phyloP scores from a whole-genome alignment of 2,329 filamentous ascomycete species.

The Fragosphaeria purpurea region DNA sequence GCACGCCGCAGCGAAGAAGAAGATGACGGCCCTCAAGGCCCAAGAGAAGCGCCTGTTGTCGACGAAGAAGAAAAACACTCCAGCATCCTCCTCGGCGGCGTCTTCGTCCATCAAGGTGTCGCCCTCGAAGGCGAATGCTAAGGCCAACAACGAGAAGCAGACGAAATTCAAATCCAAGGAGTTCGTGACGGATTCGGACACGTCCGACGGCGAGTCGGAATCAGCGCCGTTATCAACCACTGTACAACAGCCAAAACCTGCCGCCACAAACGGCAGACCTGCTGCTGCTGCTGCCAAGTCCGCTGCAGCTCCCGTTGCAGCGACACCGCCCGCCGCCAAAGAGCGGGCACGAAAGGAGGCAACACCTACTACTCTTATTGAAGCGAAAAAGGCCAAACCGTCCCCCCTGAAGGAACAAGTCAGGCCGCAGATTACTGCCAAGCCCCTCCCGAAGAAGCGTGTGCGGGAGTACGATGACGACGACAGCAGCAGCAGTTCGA shows the following conservation, averaged over 20 bases:
- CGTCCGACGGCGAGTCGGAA: constrained; percentile 37
- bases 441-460: constrained; percentile 37
- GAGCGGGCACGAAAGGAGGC: constrained; percentile 10
- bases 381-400: constrained; percentile 12
- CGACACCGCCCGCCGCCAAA: constrained; percentile 1
- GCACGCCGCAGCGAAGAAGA: constrained; percentile 31
- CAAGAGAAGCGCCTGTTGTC: constrained; percentile 47
- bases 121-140: constrained; percentile 32
- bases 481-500: constrained; percentile 47
- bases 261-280: constrained; percentile 1
- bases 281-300: constrained; percentile 5
- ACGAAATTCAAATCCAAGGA: constrained; percentile 43
- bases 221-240: constrained; percentile 21
- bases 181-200: constrained; percentile 45
- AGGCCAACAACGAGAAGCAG: constrained; percentile 26
- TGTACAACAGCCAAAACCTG: constrained; percentile 13
- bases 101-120: constrained; percentile 22
- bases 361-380: background rate
- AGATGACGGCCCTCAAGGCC: constrained; percentile 40
- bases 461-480: constrained; percentile 42
- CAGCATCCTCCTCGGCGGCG: background rate
- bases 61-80: constrained; percentile 27
- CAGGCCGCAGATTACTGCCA: constrained; percentile 10
- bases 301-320: background rate
- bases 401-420: constrained; percentile 8